phyloP scores from a whole-genome alignment of 306 rosid species.

The Vicia faba region DNA sequence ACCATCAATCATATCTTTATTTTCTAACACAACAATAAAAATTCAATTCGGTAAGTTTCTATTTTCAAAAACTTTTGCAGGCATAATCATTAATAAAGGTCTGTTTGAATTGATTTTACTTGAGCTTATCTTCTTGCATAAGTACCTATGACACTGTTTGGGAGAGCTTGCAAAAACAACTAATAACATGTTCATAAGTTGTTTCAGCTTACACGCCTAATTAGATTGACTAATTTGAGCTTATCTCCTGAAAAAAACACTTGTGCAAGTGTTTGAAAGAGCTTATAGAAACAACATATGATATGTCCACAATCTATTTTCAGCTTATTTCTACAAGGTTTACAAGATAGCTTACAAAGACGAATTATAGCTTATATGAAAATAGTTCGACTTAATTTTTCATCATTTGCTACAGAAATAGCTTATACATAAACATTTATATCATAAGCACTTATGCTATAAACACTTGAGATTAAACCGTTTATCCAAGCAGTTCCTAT shows the following conservation, averaged over 20 bases:
- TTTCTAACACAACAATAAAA: slow-evolving; percentile 18
- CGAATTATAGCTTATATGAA: neutral
- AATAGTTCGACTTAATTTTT: neutral
- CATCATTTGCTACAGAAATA: neutral
- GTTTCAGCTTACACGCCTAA: neutral
- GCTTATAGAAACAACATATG: neutral
- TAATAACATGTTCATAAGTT: neutral
- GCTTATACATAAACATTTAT: neutral
- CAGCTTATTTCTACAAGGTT: neutral
- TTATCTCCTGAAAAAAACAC: neutral
- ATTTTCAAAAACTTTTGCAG: neutral
- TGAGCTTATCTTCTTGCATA: neutral
- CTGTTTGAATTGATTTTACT: neutral
- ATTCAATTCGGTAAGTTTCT: neutral
- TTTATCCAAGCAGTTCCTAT: neutral
- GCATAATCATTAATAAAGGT: neutral
- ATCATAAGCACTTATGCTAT: neutral
- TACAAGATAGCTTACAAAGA: neutral
- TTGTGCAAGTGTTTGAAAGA: neutral
- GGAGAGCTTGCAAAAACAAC: neutral
- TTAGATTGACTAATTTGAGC: neutral
- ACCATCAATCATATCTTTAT: slow-evolving; percentile 43
- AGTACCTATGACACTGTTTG: neutral
- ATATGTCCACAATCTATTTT: neutral
- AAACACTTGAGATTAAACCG: neutral